Base-by-base conservation (phyloP, 495 filamentous ascomycete species). In the Rusavskia elegans region DNA sequence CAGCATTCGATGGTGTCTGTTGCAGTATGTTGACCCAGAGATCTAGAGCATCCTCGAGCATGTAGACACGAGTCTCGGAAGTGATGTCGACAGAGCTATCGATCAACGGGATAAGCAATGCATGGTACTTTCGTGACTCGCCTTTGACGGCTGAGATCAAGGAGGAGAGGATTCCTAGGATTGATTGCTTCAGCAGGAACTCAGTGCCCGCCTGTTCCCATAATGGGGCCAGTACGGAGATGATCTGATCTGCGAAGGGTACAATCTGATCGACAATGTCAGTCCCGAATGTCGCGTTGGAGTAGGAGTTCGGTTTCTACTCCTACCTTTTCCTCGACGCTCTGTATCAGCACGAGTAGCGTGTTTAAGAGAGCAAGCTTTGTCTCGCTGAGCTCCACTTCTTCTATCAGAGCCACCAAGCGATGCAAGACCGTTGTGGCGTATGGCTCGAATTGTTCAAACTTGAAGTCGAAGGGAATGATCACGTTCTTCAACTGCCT, bases 1-100 rank as follows among this genome's bases (percentile, higher is more conserved):
- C 68, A 3, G 80, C 44, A 0, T 85, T 82, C 5, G 76, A 64
- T 5, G 76, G 73, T 19, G 82, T 86, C 56, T 92, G 82, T 46
- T 70, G 67, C 23, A 95, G 63, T n/a, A 95, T 76, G 1, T 82
- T 72, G 17, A 76, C 71, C 88, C 88, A 95, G 21, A 98, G 76
- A 30, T 95, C 88, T 13, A 98, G 70, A 0, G 88, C 85, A 59
- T 98, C 92, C 53, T 97, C 92, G 11, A 94, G 74, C 8, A 97
- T 80, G 60, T 94, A 92, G 7, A 93, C 63, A 55, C 85, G 79
- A 29, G 82, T 79, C 30, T 89, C 77, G 5, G 86, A 89, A n/a
- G 76, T 78, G 4, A 83, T 80, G 53, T 89, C 79, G 45, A 89
- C 78, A 5, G 87, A 87, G 52, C 79, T 82, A 42, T 74, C 66